Base-by-base conservation (phyloP, 352 stramenopile species). In the Phytophthora syringae region DNA sequence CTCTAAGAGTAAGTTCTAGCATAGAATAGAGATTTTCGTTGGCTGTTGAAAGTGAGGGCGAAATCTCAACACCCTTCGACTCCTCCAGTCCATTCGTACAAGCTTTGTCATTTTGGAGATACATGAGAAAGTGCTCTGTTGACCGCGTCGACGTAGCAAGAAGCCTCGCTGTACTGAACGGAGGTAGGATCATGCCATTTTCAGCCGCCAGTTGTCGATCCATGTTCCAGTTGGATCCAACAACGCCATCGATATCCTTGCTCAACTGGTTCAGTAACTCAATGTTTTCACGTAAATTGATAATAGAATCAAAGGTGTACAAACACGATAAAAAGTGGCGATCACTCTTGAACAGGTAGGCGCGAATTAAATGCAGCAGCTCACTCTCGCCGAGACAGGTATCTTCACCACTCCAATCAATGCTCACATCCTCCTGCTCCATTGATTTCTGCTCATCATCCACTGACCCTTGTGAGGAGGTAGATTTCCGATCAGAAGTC, bases 21-120 rank as follows among this genome's bases (percentile, higher is more conserved):
- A 96, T 95, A n/a, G 82, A 93, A 70, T 94, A 94, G 10, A 96
- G 56, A 62, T 95, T 86, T 3, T 86, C 60, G 32, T 96, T 96
- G 5, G 88, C 82, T 37, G 82, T 63, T 9, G 86, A 92, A 10
- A 91, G 57, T 37, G 54, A 50, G 47, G 47, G 52, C 28, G 57
- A 10, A 10, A 59, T 55, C 0, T 37, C 47, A 57, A 42, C 37
- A 15, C 20, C 39, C 0, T 43, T 53, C 15, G 32, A 40, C 12
- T 54, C 61, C 12, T 70, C 45, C 3, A 59, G 13, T 32, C 44
- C 39, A 7, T 27, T 58, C 10, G 36, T 13, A 60, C 45, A 52
- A 13, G 63, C 32, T 18, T 56, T 63, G 6, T 59, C 69, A 54
- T 68, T 73, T 49, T 95, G 82, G 22, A 96, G 51, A 68, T 94